Conservation (phyloP, 108 stramenopile species). For the Pseudonitzschia pungens region DNA sequence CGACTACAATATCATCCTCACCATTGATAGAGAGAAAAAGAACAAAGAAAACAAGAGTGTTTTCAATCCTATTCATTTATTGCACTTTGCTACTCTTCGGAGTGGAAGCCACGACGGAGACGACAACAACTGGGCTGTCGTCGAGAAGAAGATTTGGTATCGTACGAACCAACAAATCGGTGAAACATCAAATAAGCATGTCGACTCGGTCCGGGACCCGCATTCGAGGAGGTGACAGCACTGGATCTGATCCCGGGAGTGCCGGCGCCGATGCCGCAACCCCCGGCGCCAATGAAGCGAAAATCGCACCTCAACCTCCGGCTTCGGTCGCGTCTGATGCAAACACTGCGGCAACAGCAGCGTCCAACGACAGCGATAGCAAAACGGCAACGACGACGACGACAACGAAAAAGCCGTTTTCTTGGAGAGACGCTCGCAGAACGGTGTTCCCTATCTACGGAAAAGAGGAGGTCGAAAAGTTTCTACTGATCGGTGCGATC, state of each 20-base stretch:
- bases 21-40: not conserved
- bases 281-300: not conserved
- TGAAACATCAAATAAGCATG: not conserved
- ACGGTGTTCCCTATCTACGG: slow-evolving; percentile 88
- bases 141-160: not conserved
- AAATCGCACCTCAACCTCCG: not conserved
- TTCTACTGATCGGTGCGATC: slow-evolving; percentile 86
- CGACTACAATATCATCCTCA: not conserved
- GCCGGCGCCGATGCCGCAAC: not conserved
- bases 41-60: slow-evolving; percentile 1
- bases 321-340: not conserved
- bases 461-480: slow-evolving; percentile 84
- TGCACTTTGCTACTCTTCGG: not conserved
- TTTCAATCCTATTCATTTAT: not conserved
- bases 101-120: not conserved
- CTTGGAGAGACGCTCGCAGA: slow-evolving; percentile 33
- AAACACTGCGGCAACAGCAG: not conserved
- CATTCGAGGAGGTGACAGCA: slow-evolving; percentile 6
- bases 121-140: not conserved
- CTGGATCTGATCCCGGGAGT: not conserved
- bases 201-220: not conserved
- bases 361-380: not conserved
- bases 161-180: not conserved
- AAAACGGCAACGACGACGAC: not conserved
- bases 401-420: not conserved